Percentiles rank a stretch among this genome's conserved stretches.
Conservation (phyloP, 352 stramenopile species). For the Globisporangium alternatum region DNA sequence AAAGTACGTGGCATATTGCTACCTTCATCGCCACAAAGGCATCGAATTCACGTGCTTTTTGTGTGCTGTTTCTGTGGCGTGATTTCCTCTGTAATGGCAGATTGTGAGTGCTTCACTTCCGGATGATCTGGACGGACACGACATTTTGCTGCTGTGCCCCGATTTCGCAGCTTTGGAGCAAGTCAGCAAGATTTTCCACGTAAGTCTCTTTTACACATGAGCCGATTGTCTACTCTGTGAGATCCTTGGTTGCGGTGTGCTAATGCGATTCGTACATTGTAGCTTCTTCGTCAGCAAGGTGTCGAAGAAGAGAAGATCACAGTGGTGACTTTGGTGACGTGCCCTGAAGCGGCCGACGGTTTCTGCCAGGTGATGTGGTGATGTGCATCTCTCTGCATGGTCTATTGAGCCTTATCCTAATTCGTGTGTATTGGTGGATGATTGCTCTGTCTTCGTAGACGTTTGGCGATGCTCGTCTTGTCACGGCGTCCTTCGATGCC, state of each 20-base stretch:
- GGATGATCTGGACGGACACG: constrained; percentile 57
- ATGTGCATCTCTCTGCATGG: not conserved
- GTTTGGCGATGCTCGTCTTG: constrained; percentile 70
- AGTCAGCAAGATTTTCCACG: constrained; percentile 71
- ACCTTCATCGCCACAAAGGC: not conserved
- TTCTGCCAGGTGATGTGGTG: constrained; percentile 59
- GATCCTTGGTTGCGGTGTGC: not conserved
- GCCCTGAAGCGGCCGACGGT: constrained; percentile 67
- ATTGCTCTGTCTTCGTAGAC: constrained; percentile 20
- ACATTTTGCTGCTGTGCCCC: constrained; percentile 68
- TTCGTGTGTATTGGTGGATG: not conserved
- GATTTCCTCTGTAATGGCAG: constrained; percentile 2
- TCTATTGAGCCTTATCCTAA: not conserved
- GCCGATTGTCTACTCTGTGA: not conserved
- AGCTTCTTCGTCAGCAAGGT: constrained; percentile 71
- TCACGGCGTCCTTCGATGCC: constrained; percentile 76
- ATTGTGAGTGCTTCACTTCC: constrained; percentile 55
- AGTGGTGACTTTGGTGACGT: constrained; percentile 77
- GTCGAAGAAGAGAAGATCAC: constrained; percentile 79
- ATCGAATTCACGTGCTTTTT: not conserved
- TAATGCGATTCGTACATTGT: not conserved
- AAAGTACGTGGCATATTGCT: constrained; percentile 25
- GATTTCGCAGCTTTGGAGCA: constrained; percentile 63
- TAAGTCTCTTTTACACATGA: constrained; percentile 21
- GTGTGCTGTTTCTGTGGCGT: not conserved